These are phyloP conservation scores for Alternaria infectoria DNA, from an alignment of 2,329 filamentous ascomycete genomes.

Conservation along the genomic window DNA sequence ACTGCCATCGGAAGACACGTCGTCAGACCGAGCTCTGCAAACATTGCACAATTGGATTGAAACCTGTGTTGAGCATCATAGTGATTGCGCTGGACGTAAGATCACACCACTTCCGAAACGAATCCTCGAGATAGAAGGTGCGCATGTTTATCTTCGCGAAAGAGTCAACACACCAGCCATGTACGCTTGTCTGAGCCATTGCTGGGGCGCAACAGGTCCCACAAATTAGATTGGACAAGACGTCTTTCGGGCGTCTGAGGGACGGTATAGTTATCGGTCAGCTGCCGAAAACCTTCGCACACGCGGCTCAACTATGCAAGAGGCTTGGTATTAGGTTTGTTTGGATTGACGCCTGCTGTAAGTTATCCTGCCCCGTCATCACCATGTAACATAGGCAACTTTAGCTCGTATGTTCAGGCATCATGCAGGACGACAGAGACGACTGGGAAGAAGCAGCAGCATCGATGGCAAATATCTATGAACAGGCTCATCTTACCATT, in stretches of 20 bases:
- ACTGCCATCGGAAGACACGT: not conserved
- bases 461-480: not conserved
- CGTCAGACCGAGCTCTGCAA: not conserved
- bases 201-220: not conserved
- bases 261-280: not conserved
- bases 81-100: accelerated
- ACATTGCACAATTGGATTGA: not conserved
- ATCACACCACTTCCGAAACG: not conserved
- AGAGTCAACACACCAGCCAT: accelerated
- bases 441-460: not conserved
- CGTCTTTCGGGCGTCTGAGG: not conserved
- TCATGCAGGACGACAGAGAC: not conserved
- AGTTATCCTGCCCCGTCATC: no score
- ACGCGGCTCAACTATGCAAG: accelerated
- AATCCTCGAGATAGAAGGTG: not conserved
- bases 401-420: not conserved
- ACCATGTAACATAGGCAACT: no score
- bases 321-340: not conserved
- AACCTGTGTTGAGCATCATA: not conserved
- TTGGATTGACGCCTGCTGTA: not conserved
- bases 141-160: not conserved
- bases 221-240: not conserved
- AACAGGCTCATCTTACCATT: not conserved
- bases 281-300: not conserved
- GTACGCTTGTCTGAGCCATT: slow-evolving; percentile 1